Base-by-base conservation (phyloP, 306 rosid species). In the Quercus robur region DNA sequence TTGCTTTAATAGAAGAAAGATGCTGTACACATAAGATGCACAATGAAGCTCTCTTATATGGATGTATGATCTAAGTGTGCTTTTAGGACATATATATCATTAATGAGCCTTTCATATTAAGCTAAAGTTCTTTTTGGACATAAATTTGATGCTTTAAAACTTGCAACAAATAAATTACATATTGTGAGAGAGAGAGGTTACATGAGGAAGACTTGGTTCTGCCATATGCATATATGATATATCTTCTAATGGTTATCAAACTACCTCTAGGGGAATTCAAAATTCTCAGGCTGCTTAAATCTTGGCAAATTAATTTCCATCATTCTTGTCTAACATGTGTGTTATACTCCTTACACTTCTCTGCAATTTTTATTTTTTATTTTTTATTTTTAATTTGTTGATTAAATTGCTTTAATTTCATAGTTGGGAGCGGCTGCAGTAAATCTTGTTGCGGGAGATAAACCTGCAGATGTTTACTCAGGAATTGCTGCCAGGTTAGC, bases 371-470 rank as follows among this genome's bases (percentile, higher is more conserved):
- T 26, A 26, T 25, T 25, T 25, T 25, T 25, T 35, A 11, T 74
- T 30, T 12, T 15, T 33, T 6, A 25, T 25, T 75, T 30, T 12
- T 20, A 12, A 13, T 44, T 73, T 38, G 31, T 41, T 62, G 18
- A 72, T 69, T n/a, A 59, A 70, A 31, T 56, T 21, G 56, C 52
- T 76, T 58, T 44, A 7, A 79, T 80, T 84, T 87, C 71, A 84
- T 68, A 95, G 98, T 83, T 91, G 88, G 99, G 99, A 87, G 99
- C 99, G 82, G 93, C 90, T 78, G 96, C 98, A 26, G 98, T 95
- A 69, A 95, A 95, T 90, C 98, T 95, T 80, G 91, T 91, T 80
- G 86, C 85, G 31, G 98, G 97, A 82, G 93, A 91, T 64, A 87
- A 88, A 86, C 99, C 99, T 44, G 96, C 98, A 18, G 99, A 95